Conservation (phyloP, 257 asterid species). For the Asclepias syriaca region DNA sequence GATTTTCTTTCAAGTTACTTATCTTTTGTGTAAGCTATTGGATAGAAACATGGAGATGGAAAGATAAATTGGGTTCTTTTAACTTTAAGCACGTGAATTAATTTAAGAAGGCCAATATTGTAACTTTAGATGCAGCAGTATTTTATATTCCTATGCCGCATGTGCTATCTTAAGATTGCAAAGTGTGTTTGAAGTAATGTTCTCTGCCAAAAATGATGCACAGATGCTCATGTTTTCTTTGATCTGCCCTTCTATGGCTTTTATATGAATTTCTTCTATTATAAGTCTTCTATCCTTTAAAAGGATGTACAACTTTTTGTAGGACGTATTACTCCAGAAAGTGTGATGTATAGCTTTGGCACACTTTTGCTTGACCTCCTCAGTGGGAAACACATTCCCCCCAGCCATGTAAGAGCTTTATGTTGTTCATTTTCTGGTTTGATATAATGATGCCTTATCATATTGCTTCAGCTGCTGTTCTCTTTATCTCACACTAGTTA, state of each 20-base stretch:
- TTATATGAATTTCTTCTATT: background rate
- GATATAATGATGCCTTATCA: background rate
- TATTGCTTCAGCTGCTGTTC: background rate
- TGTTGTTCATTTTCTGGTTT: constrained; percentile 14
- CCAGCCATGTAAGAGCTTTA: constrained; percentile 74
- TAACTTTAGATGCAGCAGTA: background rate
- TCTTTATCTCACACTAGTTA: background rate
- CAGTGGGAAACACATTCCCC: constrained; percentile 96
- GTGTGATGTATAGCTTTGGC: constrained; percentile 90
- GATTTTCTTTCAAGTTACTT: background rate
- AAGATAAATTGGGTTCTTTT: background rate
- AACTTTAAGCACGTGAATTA: background rate
- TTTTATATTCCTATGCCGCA: background rate
- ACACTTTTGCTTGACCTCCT: constrained; percentile 92
- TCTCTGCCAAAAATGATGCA: background rate
- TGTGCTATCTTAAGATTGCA: background rate
- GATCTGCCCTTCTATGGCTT: background rate
- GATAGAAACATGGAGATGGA: background rate
- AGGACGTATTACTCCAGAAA: constrained; percentile 90
- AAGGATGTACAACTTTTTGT: constrained; percentile 13
- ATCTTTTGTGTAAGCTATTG: background rate
- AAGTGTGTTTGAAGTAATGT: background rate
- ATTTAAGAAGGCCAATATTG: background rate
- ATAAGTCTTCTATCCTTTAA: background rate
- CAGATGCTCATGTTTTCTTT: background rate